Evolutionary conservation across 352 stramenopile genomes (phyloP), one percentile per base, ranked within the genome.

Genomic region (Phytophthora pini): DNA sequence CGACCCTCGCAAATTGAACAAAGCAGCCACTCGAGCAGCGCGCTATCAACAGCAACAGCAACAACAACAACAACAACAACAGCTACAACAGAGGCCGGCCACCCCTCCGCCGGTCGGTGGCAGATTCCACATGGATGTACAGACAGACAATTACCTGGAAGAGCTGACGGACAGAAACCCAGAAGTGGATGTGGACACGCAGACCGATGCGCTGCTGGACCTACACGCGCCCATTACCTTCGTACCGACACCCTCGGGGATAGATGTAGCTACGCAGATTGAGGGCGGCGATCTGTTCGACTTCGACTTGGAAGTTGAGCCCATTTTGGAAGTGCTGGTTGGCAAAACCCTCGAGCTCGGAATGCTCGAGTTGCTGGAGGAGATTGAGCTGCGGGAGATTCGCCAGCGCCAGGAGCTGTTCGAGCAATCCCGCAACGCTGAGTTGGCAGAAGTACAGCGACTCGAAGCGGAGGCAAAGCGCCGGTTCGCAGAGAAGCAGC

Each of bases 71-170:
- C 61, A 79, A 20, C 65, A 71, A 15, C 68, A 72, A 15, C 46
- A 72, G 20, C 65, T 79, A 13, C 73, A 80, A 22, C 70, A 84
- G 36, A 75, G 84, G 6, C 80, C 88, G 0, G 26, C 38, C 6
- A 98, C 93, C n/a, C 93, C 92, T 15, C 90, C 90, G 8, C 84
- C 95, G 11, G 74, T 98, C 24, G 76, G 90, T 15, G 91, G 93
- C 0, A 77, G 95, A 15, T 66, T 74, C 47, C 95, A 98, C 77
- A 97, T 97, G 82, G 89, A 98, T 59, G 93, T 97, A 32, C 95
- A 98, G 74, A 98, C 95, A 1, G 95, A 98, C 59, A 97, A 90
- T 48, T 98, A 97, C 72, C 77, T 98, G 1, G 95, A 98, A 56
- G 94, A 98, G 60, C 86, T 98, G 38, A 94, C 87, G 2, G 95